Percentiles rank a stretch among this genome's conserved stretches.
These are phyloP conservation scores for Pyrus hybrid DNA, from an alignment of 331 rosid species.

Conservation along the genomic window DNA sequence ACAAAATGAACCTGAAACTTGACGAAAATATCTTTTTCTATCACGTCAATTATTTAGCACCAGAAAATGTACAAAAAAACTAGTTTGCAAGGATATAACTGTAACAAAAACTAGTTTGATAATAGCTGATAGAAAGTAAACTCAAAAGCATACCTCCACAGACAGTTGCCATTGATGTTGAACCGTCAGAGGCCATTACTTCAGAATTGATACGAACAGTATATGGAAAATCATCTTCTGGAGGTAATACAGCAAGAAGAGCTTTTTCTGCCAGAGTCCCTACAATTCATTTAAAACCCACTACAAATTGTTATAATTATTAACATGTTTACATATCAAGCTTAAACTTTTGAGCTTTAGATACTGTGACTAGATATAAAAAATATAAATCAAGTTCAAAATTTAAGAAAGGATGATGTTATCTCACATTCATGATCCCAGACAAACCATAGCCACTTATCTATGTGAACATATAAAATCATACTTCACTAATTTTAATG, in stretches of 20 bases:
- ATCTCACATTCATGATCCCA: neutral
- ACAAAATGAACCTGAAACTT: neutral
- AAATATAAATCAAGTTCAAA: neutral
- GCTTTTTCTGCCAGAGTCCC: conserved; percentile 99
- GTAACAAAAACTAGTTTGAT: neutral
- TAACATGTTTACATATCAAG: neutral
- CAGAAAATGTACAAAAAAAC: conserved; percentile 2
- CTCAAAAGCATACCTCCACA: conserved; percentile 72
- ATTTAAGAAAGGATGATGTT: neutral
- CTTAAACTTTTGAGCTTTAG: neutral
- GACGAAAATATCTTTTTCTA: neutral
- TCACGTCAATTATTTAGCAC: neutral
- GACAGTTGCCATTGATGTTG: conserved; percentile 97
- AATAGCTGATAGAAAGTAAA: neutral
- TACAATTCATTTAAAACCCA: conserved; percentile 19
- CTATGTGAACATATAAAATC: neutral
- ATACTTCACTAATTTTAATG: neutral
- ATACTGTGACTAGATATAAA: neutral
- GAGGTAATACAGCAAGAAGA: conserved; percentile 91
- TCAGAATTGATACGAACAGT: conserved; percentile 83
- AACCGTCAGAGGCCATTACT: conserved; percentile 98
- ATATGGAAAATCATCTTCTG: conserved; percentile 81
- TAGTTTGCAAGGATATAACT: neutral
- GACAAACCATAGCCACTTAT: neutral
- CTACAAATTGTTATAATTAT: neutral